Conservation (phyloP, 768 basidiomycete species). For the Gautieria morchelliformis region DNA sequence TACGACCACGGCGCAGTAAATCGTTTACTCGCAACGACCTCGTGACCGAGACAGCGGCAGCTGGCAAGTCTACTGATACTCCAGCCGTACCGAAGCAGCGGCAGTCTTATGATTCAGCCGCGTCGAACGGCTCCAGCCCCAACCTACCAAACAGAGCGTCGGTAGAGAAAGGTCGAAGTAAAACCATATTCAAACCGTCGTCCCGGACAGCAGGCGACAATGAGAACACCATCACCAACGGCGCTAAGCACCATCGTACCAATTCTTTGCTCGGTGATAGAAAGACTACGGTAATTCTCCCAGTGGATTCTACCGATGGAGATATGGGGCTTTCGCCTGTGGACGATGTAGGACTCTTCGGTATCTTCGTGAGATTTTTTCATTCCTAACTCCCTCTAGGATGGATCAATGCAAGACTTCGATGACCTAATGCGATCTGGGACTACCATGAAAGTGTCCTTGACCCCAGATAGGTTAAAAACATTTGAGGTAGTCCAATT, state of each 20-base stretch:
- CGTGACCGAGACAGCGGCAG: not conserved
- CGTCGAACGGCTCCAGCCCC: not conserved
- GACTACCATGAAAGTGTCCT: constrained; percentile 88
- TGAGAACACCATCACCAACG: not conserved
- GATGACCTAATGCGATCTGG: constrained; percentile 87
- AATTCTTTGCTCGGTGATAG: constrained; percentile 41
- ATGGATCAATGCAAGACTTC: constrained; percentile 67
- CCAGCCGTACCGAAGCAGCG: not conserved
- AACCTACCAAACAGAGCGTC: not conserved
- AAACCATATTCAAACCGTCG: constrained; percentile 1
- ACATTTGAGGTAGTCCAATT: constrained; percentile 70
- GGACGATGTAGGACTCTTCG: constrained; percentile 27
- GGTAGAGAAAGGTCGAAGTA: not conserved
- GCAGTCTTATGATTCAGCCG: constrained; percentile 2
- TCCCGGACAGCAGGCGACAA: not conserved
- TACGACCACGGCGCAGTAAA: constrained; percentile 12
- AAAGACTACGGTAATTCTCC: constrained; percentile 44
- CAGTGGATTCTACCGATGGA: constrained; percentile 28
- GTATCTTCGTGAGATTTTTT: constrained; percentile 7
- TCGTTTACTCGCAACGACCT: constrained; percentile 9
- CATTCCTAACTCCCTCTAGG: constrained; percentile 25
- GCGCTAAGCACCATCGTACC: constrained; percentile 2
- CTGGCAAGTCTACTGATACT: not conserved
- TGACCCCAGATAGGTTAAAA: constrained; percentile 88
- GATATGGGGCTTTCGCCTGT: constrained; percentile 9